A percentile compares a stretch with the other conserved stretches of the same genome.
phyloP scores from a whole-genome alignment of 352 stramenopile genomes.

The Pythium apleroticum region DNA sequence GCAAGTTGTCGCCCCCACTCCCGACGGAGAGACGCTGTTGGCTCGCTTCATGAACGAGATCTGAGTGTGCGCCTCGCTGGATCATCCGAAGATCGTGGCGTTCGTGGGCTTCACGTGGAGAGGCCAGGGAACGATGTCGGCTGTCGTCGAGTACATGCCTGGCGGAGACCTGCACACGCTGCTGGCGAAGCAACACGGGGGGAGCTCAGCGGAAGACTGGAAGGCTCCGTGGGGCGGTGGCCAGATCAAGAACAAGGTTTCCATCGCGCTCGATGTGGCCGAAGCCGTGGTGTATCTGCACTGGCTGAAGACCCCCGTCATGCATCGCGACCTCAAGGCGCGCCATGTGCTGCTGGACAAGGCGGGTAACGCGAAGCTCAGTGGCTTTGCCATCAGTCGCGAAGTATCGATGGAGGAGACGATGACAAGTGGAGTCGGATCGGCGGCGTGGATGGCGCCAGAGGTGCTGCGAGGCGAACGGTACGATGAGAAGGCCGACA shows the following conservation, averaged over 20 bases:
- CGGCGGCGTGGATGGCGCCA: conserved; percentile 32
- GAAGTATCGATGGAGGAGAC: conserved; percentile 17
- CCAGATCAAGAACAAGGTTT: conserved; percentile 3
- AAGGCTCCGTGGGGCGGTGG: not conserved
- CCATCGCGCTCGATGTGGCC: conserved; percentile 13
- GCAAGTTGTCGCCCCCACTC: conserved; percentile 10
- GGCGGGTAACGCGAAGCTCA: conserved; percentile 21
- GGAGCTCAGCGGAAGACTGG: not conserved
- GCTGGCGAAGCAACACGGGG: not conserved
- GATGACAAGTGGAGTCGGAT: conserved; percentile 35
- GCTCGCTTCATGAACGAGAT: conserved; percentile 35
- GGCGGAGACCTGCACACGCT: conserved; percentile 26
- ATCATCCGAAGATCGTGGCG: conserved; percentile 34
- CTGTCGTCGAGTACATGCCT: conserved; percentile 33
- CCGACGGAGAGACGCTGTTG: conserved; percentile 10
- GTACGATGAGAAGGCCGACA: conserved; percentile 36
- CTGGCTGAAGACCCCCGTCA: conserved; percentile 13
- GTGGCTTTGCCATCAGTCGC: conserved; percentile 28
- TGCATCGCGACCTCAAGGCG: conserved; percentile 25
- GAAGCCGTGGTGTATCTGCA: conserved; percentile 29
- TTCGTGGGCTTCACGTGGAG: conserved; percentile 34
- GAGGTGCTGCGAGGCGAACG: conserved; percentile 34
- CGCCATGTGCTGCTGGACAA: conserved; percentile 20
- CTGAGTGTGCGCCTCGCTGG: conserved; percentile 27
- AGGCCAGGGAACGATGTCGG: conserved; percentile 19